These are phyloP conservation scores for Scalesia atractyloides DNA, from an alignment of 129 eudicot genomes.

Conservation along the genomic window DNA sequence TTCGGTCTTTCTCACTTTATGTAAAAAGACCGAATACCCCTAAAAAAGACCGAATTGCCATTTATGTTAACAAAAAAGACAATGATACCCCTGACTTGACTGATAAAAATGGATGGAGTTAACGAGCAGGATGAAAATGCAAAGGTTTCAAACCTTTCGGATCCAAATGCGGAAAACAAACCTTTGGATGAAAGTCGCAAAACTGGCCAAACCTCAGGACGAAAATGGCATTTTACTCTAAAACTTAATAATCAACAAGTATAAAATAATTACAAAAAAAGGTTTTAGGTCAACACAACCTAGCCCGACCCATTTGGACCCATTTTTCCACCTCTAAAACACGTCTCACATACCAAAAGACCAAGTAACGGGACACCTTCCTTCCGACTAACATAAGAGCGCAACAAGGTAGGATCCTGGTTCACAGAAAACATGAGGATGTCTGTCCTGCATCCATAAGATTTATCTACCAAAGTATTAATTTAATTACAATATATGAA, in stretches of 20 bases:
- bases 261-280: not conserved
- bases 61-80: too few species aligned
- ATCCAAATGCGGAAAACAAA: too few species aligned
- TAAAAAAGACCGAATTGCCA: too few species aligned
- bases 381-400: slow-evolving; percentile 65
- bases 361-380: slow-evolving; percentile 80
- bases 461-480: slow-evolving; percentile 28
- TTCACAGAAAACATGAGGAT: slow-evolving; percentile 77
- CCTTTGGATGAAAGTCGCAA: too few species aligned
- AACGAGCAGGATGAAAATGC: too few species aligned
- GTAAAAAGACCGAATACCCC: too few species aligned
- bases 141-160: too few species aligned
- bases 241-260: not conserved
- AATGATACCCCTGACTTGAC: too few species aligned
- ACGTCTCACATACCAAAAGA: slow-evolving; percentile 64
- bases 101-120: too few species aligned
- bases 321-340: not conserved
- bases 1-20: too few species aligned
- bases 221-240: too few species aligned
- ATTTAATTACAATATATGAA: not conserved
- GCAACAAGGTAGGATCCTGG: slow-evolving; percentile 80
- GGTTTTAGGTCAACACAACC: not conserved
- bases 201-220: too few species aligned
- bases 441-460: slow-evolving; percentile 95
- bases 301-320: not conserved